Conservation (phyloP, 192 early-diverging fungal species). For the Backusella luteola region DNA sequence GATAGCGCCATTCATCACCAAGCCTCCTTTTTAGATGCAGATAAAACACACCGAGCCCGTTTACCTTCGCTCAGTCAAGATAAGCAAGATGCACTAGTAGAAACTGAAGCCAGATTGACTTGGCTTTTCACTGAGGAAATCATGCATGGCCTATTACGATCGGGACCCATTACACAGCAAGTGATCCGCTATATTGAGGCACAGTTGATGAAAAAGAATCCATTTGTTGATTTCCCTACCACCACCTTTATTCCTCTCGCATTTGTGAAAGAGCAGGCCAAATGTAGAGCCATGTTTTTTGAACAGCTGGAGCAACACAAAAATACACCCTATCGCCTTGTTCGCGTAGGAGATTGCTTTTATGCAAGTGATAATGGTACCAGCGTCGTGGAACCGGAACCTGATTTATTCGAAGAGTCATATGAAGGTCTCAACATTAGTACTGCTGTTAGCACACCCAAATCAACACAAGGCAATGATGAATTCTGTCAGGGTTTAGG, state of each 20-base stretch:
- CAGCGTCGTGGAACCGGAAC: not conserved
- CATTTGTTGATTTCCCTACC: conserved; percentile 57
- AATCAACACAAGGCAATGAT: conserved; percentile 26
- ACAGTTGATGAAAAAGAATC: conserved; percentile 52
- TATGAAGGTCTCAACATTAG: conserved; percentile 13
- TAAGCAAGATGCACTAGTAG: conserved; percentile 58
- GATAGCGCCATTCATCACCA: conserved; percentile 10
- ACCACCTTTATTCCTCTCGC: conserved; percentile 45
- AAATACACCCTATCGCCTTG: conserved; percentile 47
- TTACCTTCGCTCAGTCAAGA: conserved; percentile 34
- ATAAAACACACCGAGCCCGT: conserved; percentile 31
- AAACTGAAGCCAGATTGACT: conserved; percentile 56
- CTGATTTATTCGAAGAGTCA: not conserved
- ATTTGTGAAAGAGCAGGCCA: conserved; percentile 45
- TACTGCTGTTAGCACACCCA: not conserved
- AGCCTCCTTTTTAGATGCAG: conserved; percentile 35
- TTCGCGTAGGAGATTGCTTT: conserved; percentile 51
- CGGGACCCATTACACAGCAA: conserved; percentile 51
- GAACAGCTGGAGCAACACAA: conserved; percentile 45
- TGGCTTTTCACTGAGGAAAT: conserved; percentile 74
- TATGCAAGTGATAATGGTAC: conserved; percentile 42
- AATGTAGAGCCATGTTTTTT: conserved; percentile 50
- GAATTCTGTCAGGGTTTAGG: conserved; percentile 53
- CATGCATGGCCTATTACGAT: conserved; percentile 63
- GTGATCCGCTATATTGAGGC: conserved; percentile 49